A percentile compares a stretch with the other conserved stretches of the same genome.
Evolutionary conservation across 768 basidiomycete genomes (phyloP).

Genomic region (Mycena filopes): DNA sequence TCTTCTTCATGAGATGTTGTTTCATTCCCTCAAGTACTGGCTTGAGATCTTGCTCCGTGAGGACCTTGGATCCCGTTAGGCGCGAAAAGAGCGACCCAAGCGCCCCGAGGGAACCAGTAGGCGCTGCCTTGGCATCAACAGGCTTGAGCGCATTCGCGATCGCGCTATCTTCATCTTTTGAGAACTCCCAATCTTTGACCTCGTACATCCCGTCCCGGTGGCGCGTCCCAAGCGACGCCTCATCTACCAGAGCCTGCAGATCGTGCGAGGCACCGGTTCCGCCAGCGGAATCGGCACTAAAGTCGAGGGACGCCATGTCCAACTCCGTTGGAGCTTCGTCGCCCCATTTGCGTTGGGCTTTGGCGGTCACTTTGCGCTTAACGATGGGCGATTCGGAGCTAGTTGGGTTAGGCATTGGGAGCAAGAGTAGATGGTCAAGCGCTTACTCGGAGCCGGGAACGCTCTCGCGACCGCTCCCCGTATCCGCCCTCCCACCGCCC

Average conservation of each 20-base stretch:
- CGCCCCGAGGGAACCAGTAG: conserved; percentile 64
- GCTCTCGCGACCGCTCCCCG: conserved; percentile 69
- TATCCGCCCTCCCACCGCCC: conserved; percentile 56
- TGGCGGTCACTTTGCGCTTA: conserved; percentile 68
- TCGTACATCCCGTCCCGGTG: conserved; percentile 75
- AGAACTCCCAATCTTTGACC: conserved; percentile 86
- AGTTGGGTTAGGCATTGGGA: conserved; percentile 5
- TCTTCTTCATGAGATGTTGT: conserved; percentile 98
- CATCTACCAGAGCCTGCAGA: conserved; percentile 72
- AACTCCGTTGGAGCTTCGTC: conserved; percentile 80
- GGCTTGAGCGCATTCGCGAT: conserved; percentile 70
- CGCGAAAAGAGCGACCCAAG: conserved; percentile 86
- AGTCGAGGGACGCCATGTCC: conserved; percentile 96
- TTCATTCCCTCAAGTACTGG: conserved; percentile 96
- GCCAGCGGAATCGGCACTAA: conserved; percentile 60
- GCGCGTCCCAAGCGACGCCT: conserved; percentile 79
- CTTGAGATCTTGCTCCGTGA: conserved; percentile 84
- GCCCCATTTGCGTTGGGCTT: conserved; percentile 92
- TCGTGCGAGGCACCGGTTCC: conserved; percentile 54
- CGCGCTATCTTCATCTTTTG: conserved; percentile 57
- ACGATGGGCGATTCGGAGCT: conserved; percentile 69
- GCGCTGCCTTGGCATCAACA: conserved; percentile 46
- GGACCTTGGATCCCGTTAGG: conserved; percentile 84
- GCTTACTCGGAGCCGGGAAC: conserved; percentile 78
- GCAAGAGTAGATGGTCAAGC: conserved; percentile 2